These are phyloP conservation scores for Acanthamoeba rhysodes DNA, from an alignment of 208 protist genomes.

Conservation along the genomic window DNA sequence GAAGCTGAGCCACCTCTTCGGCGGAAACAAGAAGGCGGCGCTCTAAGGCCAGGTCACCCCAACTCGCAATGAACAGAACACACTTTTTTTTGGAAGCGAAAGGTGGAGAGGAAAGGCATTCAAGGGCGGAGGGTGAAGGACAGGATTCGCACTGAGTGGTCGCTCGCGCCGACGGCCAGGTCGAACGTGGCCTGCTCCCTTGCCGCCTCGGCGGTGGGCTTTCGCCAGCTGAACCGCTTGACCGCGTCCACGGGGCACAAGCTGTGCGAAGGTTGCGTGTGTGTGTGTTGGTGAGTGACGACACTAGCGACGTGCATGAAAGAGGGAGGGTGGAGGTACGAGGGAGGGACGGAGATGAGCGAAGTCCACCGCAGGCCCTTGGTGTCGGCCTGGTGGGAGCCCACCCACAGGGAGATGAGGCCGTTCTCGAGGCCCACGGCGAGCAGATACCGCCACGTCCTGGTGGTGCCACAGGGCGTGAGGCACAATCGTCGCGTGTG, in stretches of 20 bases:
- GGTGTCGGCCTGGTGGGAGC: background rate
- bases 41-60: background rate
- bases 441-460: constrained; percentile 51
- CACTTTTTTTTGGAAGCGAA: no score
- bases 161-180: constrained; percentile 24
- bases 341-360: constrained; percentile 18
- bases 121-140: background rate
- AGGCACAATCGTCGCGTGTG: background rate
- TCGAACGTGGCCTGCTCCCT: background rate
- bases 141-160: constrained; percentile 2
- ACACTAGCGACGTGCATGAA: no score
- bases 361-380: constrained; percentile 7
- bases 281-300: no score
- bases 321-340: background rate
- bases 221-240: constrained; percentile 38
- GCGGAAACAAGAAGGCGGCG: constrained; percentile 27
- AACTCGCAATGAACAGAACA: no score
- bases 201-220: background rate
- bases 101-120: no score
- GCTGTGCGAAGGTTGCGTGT: background rate
- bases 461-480: background rate
- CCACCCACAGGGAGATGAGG: constrained; percentile 22
- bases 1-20: constrained; percentile 67
- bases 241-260: constrained; percentile 37
- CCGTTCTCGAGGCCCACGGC: constrained; percentile 62